Evolutionary conservation across 2,329 filamentous ascomycete genomes (phyloP).

Genomic region (Malbranchea zuffiana): DNA sequence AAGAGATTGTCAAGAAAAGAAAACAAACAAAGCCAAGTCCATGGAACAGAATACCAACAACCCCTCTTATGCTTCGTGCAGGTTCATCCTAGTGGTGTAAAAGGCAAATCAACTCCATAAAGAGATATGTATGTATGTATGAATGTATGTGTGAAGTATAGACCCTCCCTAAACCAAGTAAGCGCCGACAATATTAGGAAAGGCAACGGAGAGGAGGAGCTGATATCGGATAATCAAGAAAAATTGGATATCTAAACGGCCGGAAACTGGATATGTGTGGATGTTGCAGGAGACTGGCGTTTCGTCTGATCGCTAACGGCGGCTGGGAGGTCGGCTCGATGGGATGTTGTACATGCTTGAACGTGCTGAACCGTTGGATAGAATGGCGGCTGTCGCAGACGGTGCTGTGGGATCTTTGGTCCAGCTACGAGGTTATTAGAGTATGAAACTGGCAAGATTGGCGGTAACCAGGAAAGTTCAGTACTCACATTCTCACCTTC

Average conservation of each 20-base stretch:
- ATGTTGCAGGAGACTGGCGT: slow-evolving; percentile 1
- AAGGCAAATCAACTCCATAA: slow-evolving; percentile 9
- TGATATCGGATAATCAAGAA: not conserved
- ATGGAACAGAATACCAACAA: too few species aligned
- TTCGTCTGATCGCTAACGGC: not conserved
- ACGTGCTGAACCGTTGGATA: slow-evolving; percentile 28
- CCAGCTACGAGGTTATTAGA: slow-evolving; percentile 22
- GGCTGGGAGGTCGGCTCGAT: slow-evolving; percentile 18
- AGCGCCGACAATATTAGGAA: slow-evolving; percentile 3
- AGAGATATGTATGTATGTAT: slow-evolving; percentile 7
- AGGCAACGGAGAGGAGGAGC: too few species aligned
- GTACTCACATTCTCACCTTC: slow-evolving; percentile 69
- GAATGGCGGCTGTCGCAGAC: slow-evolving; percentile 21
- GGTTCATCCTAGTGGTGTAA: too few species aligned
- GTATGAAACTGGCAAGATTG: slow-evolving; percentile 1
- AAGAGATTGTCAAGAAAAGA: too few species aligned
- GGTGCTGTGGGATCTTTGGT: slow-evolving; percentile 21
- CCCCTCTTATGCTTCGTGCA: slow-evolving; percentile 9
- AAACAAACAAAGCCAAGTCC: too few species aligned
- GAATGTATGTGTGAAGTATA: slow-evolving; percentile 8
- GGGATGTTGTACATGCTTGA: slow-evolving; percentile 35
- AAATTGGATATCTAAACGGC: not conserved
- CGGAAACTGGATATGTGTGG: not conserved
- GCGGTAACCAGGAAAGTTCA: not conserved
- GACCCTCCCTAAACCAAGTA: slow-evolving; percentile 7